Evolutionary conservation across 129 eudicot genomes (phyloP).

Genomic region (Lactuca sativa): DNA sequence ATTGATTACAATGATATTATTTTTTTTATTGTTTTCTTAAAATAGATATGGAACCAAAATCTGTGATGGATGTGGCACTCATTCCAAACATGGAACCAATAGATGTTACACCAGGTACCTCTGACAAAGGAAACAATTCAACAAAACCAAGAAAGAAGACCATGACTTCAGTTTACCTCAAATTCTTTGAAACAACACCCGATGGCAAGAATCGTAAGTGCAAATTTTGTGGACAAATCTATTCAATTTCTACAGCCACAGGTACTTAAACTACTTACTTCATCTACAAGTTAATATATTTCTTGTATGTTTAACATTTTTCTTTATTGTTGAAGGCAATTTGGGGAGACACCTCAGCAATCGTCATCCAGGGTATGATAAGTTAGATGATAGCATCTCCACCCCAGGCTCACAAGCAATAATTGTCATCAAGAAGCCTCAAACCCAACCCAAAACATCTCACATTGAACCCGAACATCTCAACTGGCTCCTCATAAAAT

Average conservation of each 20-base stretch:
- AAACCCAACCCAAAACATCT: conserved; percentile 54
- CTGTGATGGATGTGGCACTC: conserved; percentile 65
- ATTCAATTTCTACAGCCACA: conserved; percentile 96
- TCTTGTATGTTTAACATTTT: neutral
- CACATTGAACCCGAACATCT: conserved; percentile 74
- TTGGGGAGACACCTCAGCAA: conserved; percentile 95
- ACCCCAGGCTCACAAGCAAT: conserved; percentile 48
- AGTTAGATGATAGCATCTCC: conserved; percentile 46
- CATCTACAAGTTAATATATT: neutral
- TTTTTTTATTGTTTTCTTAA: conserved; percentile 21
- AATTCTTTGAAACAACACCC: conserved; percentile 72
- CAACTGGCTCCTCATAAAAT: conserved; percentile 90
- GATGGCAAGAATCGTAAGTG: conserved; percentile 95
- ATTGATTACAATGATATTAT: neutral
- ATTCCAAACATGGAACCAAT: conserved; percentile 58
- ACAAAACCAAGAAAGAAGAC: conserved; percentile 87
- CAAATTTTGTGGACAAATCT: conserved; percentile 96
- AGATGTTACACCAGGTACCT: conserved; percentile 56
- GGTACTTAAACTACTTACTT: conserved; percentile 40
- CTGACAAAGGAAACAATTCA: conserved; percentile 57
- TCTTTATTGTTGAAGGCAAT: conserved; percentile 55
- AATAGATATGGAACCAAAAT: conserved; percentile 74
- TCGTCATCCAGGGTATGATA: conserved; percentile 95
- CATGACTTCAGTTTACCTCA: conserved; percentile 89
- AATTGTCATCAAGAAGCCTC: conserved; percentile 62